Base-by-base conservation (phyloP, 2,329 filamentous ascomycete species). In the Scytalidium sp. region DNA sequence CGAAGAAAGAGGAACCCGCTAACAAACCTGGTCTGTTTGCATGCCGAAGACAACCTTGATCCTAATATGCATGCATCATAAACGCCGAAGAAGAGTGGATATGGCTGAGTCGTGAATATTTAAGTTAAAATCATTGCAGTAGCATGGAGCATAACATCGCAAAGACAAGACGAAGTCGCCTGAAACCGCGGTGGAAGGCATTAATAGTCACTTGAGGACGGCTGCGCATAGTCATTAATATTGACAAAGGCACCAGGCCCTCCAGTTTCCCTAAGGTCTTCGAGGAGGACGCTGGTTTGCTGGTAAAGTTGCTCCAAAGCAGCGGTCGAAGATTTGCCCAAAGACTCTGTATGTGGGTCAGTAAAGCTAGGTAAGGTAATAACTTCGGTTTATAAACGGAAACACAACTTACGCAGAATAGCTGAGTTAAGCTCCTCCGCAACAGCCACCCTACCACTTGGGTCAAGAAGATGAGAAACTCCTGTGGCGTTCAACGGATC, bases 401-500 rank as follows among this genome's bases (percentile, higher is more conserved):
- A 20, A 51, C 41, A 46, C 43, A 51, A 53, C 58, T 49, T 48
- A 77, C 84, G 73, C 74, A 99, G 69, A 60, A 99, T 96, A 43
- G 90, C 92, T 53, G 90, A 89, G 68, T 97, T 97, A 50, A 99
- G 75, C 67, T 96, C 92, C 71, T 99, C 94, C 8, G 92, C 92
- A 39, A 97, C 90, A 17, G 83, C 77, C 17, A 85, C 81, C 41
- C 94, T 77, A 1, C 89, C 90, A 46, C 80, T 81, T 36, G 80
- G 76, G 60, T 96, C 89, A 50, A 99, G 74, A 52, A 97, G 72
- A 63, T 90, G 86, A 15, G 86, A 85, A 51, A 97, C 80, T 51
- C 87, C 81, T 44, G 80, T 77, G 54, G 88, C 90, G 58, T 85
- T 83, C 15, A 87, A 76, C 1, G 92, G 89, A 63, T 97, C 89